A percentile compares a stretch with the other conserved stretches of the same genome.
Evolutionary conservation across 2,329 filamentous ascomycete genomes (phyloP).

Genomic region (Monilinia laxa): DNA sequence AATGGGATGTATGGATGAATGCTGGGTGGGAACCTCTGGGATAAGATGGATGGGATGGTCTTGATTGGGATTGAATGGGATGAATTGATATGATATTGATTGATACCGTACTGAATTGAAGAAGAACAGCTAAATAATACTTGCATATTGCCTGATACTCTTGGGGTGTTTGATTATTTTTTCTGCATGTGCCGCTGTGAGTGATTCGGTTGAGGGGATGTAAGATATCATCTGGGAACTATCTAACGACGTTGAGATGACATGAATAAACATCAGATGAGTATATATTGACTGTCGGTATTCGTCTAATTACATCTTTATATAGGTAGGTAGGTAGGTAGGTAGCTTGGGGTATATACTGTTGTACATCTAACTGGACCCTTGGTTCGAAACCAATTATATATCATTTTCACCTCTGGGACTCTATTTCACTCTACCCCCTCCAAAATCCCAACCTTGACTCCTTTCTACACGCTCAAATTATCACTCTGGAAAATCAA

Average conservation of each 20-base stretch:
- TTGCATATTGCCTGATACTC: slow-evolving; percentile 5
- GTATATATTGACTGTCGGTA: background rate
- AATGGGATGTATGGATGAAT: slow-evolving; percentile 6
- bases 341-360: background rate
- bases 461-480: slow-evolving; percentile 42
- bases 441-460: too few species aligned
- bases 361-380: too few species aligned
- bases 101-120: slow-evolving; percentile 13
- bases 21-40: background rate
- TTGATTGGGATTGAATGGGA: slow-evolving; percentile 10
- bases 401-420: background rate
- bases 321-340: too few species aligned
- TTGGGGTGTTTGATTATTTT: background rate
- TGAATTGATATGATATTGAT: slow-evolving; percentile 11
- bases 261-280: background rate
- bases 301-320: background rate
- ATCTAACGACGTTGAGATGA: background rate
- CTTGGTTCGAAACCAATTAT: background rate
- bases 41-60: slow-evolving; percentile 15
- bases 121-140: slow-evolving; percentile 4
- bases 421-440: too few species aligned
- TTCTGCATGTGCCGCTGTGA: background rate
- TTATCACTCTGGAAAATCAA: slow-evolving; percentile 93
- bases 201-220: background rate
- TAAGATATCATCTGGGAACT: background rate